Base-by-base conservation (phyloP, 257 asterid species). In the Solanum medicagineum region DNA sequence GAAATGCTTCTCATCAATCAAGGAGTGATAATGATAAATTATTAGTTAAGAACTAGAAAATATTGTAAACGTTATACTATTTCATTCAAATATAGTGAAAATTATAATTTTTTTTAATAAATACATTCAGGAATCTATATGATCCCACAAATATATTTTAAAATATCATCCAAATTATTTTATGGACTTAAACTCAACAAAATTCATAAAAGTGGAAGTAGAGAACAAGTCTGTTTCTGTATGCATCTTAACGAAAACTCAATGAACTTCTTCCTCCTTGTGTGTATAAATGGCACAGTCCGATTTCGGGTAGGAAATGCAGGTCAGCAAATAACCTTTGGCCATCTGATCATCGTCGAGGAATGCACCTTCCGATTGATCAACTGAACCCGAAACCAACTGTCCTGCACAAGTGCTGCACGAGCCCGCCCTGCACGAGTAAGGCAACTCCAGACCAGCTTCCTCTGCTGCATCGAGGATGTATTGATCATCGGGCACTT, bases 281-380 rank as follows among this genome's bases (percentile, higher is more conserved):
- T 91, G 92, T 5, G 92, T 91, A 24, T 85, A 32, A 70, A 91
- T 65, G n/a, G 88, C 91, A 56, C 85, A 88, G 53, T 91, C 90
- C 0, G 92, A 87, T 83, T 20, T 86, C 0, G 93, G 93, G 49
- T 83, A 88, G 6, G 91, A 86, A 20, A 90, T 77, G 51, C 92
- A 91, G 16, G 91, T 88, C 16, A 90, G 88, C 0, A 89, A 32
- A 11, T 83, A 91, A 5, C 92, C 92, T 75, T 90, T 54, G 84
- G 86, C 89, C 85, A 87, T 86, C 51, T 90, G 90, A 12, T 86
- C 87, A 6, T 87, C 91, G 8, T 40, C 83, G 0, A 91, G 93
- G 80, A 87, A 87, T 16, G 92, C 82, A 14, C 91, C 91, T 16
- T 90, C 92, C 0, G 93, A 90, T 44, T 91, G 91, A 86, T 91